Evolutionary conservation across 2,329 filamentous ascomycete species (phyloP).

Genomic region (Chaetomiaceae sp.): DNA sequence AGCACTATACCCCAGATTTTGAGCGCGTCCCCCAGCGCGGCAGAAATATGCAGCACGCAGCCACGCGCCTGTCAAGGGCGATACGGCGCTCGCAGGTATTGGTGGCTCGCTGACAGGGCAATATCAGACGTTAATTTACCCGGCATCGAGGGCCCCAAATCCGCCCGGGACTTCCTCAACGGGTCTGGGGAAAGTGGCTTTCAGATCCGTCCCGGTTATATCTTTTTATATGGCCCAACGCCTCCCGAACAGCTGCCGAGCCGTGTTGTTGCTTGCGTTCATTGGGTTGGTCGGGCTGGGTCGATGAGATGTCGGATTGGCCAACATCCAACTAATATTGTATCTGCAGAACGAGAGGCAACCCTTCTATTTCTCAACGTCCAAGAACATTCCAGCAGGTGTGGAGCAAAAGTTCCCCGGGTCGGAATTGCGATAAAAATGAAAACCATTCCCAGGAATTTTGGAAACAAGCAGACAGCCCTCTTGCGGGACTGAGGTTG

Average conservation of each 20-base stretch:
- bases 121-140: constrained; percentile 24
- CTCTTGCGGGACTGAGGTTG: no score
- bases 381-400: no score
- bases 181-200: constrained; percentile 3
- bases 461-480: no score
- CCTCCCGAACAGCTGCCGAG: constrained; percentile 15
- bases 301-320: neutral
- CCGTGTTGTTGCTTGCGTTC: constrained; percentile 3
- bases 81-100: constrained; percentile 4
- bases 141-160: constrained; percentile 14
- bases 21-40: neutral
- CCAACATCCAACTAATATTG: neutral
- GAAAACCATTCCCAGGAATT: no score
- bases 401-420: no score
- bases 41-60: constrained; percentile 7
- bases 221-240: constrained; percentile 5
- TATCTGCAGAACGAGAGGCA: neutral
- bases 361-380: no score
- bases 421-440: no score
- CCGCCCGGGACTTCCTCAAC: constrained; percentile 16
- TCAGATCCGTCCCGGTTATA: constrained; percentile 21
- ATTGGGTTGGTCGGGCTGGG: neutral
- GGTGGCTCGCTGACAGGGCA: constrained; percentile 7
- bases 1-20: constrained; percentile 25
- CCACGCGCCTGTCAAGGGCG: constrained; percentile 4